Base-by-base conservation (phyloP, 2,329 filamentous ascomycete genomes). In the Colletotrichum theobromicola region DNA sequence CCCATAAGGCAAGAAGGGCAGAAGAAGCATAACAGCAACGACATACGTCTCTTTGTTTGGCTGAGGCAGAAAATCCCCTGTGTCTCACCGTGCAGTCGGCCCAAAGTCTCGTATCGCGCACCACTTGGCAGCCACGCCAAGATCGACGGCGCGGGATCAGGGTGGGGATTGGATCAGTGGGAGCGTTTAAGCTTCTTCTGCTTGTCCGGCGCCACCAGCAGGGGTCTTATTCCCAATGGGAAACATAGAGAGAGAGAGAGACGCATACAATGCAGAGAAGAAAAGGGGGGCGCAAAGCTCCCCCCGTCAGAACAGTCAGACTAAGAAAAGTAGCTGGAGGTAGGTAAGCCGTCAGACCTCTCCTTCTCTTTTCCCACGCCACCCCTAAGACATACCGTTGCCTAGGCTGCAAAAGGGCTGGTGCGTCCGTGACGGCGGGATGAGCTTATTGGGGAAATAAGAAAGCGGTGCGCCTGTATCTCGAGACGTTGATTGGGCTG, bases 101-200 rank as follows among this genome's bases (percentile, higher is more conserved):
- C 53, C 21, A 24, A 28, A 6, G 21, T 24, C 46, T 75, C 72
- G 72, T 72, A 75, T 75, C 42, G 63, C 34, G 34, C 62, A 35
- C 32, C 57, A 72, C 18, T 72, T 58, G 55, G 37, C 28, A 66
- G 32, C 53, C 53, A 58, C 21, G 67, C 63, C 69, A 63, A 72
- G 57, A 55, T 21, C 8, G 21, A 62, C 35, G 46, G 72, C 34
- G 57, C 28, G 62, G 63, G 34, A 50, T 50, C 42, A n/a, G 42
- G n/a, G 42, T 50, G 9, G 13, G 50, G 53, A 35, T 63, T 67
- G 63, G 57, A 37, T n/a, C 28, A 35, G 24, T 50, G 42, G 62
- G 24, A 63, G 55, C 46, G 57, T 74, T 74, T 72, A 74, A 74
- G 68, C 72, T 75, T 75, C 68, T 72, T 60, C 68, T 21, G 57